These are phyloP conservation scores for Hanseniaspora sp. DNA, from an alignment of 1,139 yeast species.

Conservation along the genomic window DNA sequence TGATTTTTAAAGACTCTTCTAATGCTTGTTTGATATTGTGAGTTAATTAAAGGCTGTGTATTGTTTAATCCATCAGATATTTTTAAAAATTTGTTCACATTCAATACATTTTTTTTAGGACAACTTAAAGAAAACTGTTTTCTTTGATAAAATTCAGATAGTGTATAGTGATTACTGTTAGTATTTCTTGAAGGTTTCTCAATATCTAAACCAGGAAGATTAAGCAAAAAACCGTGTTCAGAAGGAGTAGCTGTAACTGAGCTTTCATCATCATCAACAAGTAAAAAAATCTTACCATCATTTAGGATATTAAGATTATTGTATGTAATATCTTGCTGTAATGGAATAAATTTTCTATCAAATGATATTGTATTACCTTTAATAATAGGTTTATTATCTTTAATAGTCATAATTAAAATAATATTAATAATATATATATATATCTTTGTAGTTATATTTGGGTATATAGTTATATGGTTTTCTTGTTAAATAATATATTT, in stretches of 20 bases:
- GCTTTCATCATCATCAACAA: slow-evolving; percentile 7
- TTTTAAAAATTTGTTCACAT: not conserved
- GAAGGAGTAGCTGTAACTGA: not conserved
- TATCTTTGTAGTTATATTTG: not conserved
- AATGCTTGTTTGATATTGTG: not conserved
- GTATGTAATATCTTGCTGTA: slow-evolving; percentile 7
- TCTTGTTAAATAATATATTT: not conserved
- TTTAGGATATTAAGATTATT: slow-evolving; percentile 9
- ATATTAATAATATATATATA: too few relatives aligned
- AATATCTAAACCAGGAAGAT: not conserved
- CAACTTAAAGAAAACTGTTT: not conserved
- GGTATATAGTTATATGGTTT: not conserved
- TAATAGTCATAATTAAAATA: not conserved
- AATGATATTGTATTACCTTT: not conserved
- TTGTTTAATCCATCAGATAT: not conserved
- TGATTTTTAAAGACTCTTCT: not conserved
- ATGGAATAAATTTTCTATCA: slow-evolving; percentile 7
- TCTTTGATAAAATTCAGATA: not conserved
- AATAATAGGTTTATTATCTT: not conserved
- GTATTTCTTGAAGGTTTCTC: not conserved
- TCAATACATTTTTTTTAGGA: not conserved
- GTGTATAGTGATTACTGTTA: not conserved
- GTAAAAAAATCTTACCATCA: slow-evolving; percentile 3
- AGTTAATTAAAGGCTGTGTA: not conserved
- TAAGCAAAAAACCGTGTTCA: not conserved